A percentile compares a stretch with the other conserved stretches of the same genome.
Evolutionary conservation across 805 yeast species (phyloP).

Genomic region (Hanseniaspora jakobsenii): DNA sequence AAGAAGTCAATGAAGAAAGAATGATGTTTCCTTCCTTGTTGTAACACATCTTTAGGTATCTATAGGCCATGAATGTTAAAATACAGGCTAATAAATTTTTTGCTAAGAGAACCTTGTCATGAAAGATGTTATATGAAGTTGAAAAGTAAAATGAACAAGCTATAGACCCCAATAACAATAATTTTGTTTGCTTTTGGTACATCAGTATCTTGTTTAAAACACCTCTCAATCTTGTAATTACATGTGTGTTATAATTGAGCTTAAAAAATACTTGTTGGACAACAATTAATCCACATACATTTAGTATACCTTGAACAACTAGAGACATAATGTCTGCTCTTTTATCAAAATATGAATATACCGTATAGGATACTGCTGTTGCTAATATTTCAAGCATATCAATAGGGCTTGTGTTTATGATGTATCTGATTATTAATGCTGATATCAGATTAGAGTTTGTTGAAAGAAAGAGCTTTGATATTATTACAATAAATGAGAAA

Average conservation of each 20-base stretch:
- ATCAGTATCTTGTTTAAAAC: not conserved
- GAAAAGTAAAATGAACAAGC: too few species aligned
- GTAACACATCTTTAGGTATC: not conserved
- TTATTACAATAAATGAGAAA: too few species aligned
- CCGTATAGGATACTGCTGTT: not conserved
- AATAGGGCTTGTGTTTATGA: not conserved
- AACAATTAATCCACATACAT: not conserved
- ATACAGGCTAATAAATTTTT: not conserved
- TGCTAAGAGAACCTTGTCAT: not conserved
- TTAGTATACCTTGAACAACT: not conserved
- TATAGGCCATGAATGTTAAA: not conserved
- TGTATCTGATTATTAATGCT: not conserved
- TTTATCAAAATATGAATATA: not conserved
- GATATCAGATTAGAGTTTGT: constrained; percentile 3
- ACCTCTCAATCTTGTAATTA: not conserved
- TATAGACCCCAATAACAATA: too few species aligned
- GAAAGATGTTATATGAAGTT: too few species aligned
- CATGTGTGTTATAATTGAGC: not conserved
- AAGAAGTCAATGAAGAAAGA: constrained; percentile 7
- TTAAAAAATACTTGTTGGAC: not conserved
- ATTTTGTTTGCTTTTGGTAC: not conserved
- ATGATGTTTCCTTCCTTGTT: not conserved
- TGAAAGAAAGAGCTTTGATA: not conserved
- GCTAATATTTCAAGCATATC: not conserved
- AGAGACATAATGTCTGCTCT: not conserved